Evolutionary conservation across 1,139 yeast genomes (phyloP).

Genomic region (Kodamaea arcana): DNA sequence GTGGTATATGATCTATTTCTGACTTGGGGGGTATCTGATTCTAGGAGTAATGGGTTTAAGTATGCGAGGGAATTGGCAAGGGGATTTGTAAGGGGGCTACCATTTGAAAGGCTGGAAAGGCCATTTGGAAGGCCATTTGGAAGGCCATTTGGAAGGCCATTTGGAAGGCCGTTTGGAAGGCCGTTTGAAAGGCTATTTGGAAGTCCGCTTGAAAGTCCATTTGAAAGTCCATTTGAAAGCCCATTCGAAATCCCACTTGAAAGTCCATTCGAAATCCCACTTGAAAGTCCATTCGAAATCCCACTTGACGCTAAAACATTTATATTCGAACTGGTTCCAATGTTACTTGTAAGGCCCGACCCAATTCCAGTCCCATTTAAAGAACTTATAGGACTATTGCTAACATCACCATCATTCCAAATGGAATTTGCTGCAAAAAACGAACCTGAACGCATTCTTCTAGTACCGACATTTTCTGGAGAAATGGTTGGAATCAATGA

Average conservation of each 20-base stretch:
- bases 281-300: no score
- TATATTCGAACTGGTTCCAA: no score
- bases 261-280: constrained; percentile 13
- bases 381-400: no score
- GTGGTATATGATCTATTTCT: constrained; percentile 51
- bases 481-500: constrained; percentile 10
- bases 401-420: constrained; percentile 51
- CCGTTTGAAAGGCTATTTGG: neutral
- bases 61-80: constrained; percentile 10
- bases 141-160: constrained; percentile 8
- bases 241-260: constrained; percentile 10
- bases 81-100: no score
- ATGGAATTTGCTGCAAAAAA: constrained; percentile 43
- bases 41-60: constrained; percentile 31
- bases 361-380: no score
- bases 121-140: neutral
- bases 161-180: constrained; percentile 15
- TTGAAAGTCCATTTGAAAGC: constrained; percentile 2
- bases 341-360: no score
- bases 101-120: neutral
- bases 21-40: constrained; percentile 10
- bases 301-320: no score
- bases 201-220: neutral
- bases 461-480: constrained; percentile 13
- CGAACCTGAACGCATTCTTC: constrained; percentile 43